Evolutionary conservation across 2,329 filamentous ascomycete genomes (phyloP).

Genomic region (Neonectria hederae): DNA sequence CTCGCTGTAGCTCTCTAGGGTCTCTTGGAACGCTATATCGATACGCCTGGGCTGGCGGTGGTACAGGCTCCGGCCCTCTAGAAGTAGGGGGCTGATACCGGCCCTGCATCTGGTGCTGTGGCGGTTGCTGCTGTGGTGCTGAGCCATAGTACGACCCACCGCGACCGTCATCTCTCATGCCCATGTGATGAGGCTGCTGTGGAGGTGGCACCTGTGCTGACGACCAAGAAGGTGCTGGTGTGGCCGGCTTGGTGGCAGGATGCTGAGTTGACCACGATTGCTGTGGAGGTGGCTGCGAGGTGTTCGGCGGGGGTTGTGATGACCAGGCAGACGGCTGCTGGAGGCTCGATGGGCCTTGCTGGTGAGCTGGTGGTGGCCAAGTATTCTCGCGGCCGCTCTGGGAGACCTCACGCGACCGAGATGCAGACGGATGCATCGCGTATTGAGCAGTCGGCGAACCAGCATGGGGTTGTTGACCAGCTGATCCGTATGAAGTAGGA

Average conservation of each 20-base stretch:
- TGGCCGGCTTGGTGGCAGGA: slow-evolving; percentile 47
- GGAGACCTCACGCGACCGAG: slow-evolving; percentile 55
- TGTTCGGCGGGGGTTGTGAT: slow-evolving; percentile 44
- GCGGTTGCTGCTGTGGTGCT: slow-evolving; percentile 45
- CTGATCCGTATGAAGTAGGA: slow-evolving; percentile 51
- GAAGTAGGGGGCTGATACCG: slow-evolving; percentile 52
- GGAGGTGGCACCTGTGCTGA: slow-evolving; percentile 46
- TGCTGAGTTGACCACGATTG: slow-evolving; percentile 49
- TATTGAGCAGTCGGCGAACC: slow-evolving; percentile 68
- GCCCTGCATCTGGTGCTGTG: slow-evolving; percentile 49
- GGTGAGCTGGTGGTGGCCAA: slow-evolving; percentile 46
- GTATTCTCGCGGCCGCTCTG: slow-evolving; percentile 49
- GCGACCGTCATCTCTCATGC: slow-evolving; percentile 51
- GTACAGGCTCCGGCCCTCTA: slow-evolving; percentile 53
- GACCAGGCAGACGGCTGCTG: slow-evolving; percentile 45
- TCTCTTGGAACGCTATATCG: slow-evolving; percentile 58
- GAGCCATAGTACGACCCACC: slow-evolving; percentile 48
- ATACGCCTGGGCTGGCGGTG: slow-evolving; percentile 53
- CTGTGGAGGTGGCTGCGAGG: slow-evolving; percentile 47
- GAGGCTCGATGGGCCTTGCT: slow-evolving; percentile 33
- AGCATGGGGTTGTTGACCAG: slow-evolving; percentile 50
- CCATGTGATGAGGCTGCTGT: slow-evolving; percentile 47
- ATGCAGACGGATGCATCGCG: slow-evolving; percentile 55
- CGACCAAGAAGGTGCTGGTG: slow-evolving; percentile 47
- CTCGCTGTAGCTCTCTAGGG: slow-evolving; percentile 23